Evolutionary conservation across 2,329 filamentous ascomycete genomes (phyloP), one percentile per base, ranked within the genome.

Genomic region (Talaromyces sp.): DNA sequence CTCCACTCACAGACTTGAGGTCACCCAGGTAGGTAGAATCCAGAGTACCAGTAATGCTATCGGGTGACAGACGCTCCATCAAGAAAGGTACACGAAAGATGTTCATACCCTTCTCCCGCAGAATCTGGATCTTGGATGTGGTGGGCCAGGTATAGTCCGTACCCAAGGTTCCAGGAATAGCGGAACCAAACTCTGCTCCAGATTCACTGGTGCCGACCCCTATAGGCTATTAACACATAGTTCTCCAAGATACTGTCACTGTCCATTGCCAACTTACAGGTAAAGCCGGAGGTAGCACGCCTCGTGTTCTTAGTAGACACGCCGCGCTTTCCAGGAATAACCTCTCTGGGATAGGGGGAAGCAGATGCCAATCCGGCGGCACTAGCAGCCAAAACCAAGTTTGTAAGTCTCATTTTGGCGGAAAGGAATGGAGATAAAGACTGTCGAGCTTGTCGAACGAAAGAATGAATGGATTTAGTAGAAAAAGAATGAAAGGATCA

Each of bases 391-490:
- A 69, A 55, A 52, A 68, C 47, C 47, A 68, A 51, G 55, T 57
- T 68, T 51, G 51, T 61, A 47, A 68, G 59, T 60, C 62, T 69
- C 66, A 69, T 69, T 47, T 54, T 64, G 58, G 27, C 51, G 3
- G 24, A 27, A 41, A 35, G 37, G 14, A 43, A 37, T 30, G 46
- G 45, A 65, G 62, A 57, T 59, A 61, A 60, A 56, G 64, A 58
- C 30, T 57, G 42, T 65, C 55, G 60, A 66, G 51, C 48, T 64
- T 55, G 60, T 63, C 58, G 56, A 56, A 42, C 29, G n/a, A 46
- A 44, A 55, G 52, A 57, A 60, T 52, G 49, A n/a, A 55, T 39
- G 16, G n/a, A 52, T 4, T 27, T 48, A 45, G 39, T 43, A 47
- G 29, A 37, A 52, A 50, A 42, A 58, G 64, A 48, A 60, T 56